These are phyloP conservation scores for Ceriops tagal DNA, from an alignment of 345 rosid genomes.

Conservation along the genomic window DNA sequence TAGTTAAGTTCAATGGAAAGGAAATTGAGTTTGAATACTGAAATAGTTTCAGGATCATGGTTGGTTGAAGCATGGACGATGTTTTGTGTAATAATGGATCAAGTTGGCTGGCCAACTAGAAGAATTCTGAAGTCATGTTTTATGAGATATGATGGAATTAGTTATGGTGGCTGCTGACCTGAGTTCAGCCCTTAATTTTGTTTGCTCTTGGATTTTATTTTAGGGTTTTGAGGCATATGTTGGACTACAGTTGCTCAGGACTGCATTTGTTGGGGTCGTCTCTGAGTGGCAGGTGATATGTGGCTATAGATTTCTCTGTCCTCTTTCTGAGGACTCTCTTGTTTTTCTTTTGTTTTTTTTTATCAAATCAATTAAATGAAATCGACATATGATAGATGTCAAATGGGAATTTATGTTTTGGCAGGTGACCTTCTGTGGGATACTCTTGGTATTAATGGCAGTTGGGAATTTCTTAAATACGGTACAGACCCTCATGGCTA, in stretches of 20 bases:
- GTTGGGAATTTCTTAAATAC: slow-evolving; percentile 87
- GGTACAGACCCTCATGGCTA: slow-evolving; percentile 67
- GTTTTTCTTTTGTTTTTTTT: background rate
- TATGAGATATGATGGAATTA: background rate
- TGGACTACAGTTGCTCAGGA: slow-evolving; percentile 74
- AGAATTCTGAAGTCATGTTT: too few relatives aligned
- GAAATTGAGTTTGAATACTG: background rate
- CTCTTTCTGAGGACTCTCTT: background rate
- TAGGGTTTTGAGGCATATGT: slow-evolving; percentile 96
- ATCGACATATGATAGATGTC: background rate
- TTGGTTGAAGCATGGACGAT: background rate
- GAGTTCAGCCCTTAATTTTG: background rate
- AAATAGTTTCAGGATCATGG: background rate
- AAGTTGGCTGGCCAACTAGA: too few relatives aligned
- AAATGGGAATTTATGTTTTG: slow-evolving; percentile 15
- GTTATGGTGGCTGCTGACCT: background rate
- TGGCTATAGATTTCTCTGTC: background rate
- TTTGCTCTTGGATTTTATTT: slow-evolving; percentile 18
- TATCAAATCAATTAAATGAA: background rate
- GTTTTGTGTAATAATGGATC: background rate
- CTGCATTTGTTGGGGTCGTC: slow-evolving; percentile 66
- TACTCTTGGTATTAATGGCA: slow-evolving; percentile 86
- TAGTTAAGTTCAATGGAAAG: background rate
- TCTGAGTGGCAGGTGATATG: slow-evolving; percentile 86
- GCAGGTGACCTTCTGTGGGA: slow-evolving; percentile 83